A percentile compares a stretch with the other conserved stretches of the same genome.
phyloP scores from a whole-genome alignment of 225 moss, liverwort and hornwort species.

The Pleurozium schreberi region DNA sequence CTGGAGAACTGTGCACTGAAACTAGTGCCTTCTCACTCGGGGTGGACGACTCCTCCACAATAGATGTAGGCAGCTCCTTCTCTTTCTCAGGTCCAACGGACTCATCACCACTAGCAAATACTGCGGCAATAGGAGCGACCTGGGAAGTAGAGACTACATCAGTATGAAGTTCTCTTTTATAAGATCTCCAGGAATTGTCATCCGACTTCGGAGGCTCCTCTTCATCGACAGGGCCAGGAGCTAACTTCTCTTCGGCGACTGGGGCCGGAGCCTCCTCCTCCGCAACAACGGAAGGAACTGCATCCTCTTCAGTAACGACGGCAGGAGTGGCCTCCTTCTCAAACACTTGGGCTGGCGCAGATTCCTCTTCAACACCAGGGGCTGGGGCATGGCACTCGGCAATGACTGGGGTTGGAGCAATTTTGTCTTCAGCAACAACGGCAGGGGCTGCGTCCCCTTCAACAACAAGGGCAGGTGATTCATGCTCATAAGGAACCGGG shows the following conservation, averaged over 20 bases:
- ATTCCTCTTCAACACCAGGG: not conserved
- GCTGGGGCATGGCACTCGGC: not conserved
- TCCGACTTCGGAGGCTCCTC: not conserved
- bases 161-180: not conserved
- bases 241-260: no score
- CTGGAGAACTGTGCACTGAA: no score
- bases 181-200: not conserved
- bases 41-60: not conserved
- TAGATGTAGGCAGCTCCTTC: not conserved
- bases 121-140: not conserved
- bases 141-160: not conserved
- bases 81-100: no score
- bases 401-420: not conserved
- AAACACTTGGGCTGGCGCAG: not conserved
- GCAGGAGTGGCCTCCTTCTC: not conserved
- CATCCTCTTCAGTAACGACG: not conserved
- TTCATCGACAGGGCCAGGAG: not conserved
- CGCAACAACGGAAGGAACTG: no score
- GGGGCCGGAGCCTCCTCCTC: not conserved
- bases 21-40: not conserved
- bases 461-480: no score
- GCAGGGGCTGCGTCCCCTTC: no score
- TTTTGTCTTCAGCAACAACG: not conserved
- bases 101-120: no score
- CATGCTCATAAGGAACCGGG: no score